Conservation (phyloP, 805 yeast species). For the Candida michaelii region DNA sequence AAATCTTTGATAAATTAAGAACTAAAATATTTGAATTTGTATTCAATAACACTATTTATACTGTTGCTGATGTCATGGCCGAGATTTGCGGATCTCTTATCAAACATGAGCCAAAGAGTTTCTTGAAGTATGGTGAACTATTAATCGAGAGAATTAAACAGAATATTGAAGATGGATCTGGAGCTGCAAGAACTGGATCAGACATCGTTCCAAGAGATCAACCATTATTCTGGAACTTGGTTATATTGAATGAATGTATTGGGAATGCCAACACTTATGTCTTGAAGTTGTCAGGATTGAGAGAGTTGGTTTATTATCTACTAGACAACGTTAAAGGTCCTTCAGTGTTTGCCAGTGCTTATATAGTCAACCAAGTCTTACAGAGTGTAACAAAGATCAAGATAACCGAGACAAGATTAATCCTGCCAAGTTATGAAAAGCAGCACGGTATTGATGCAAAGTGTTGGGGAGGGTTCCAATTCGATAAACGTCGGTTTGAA, state of each 20-base stretch:
- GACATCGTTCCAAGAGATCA: conserved; percentile 79
- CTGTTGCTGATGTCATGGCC: conserved; percentile 66
- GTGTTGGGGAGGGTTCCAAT: conserved; percentile 78
- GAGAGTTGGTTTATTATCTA: conserved; percentile 44
- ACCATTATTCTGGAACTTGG: conserved; percentile 66
- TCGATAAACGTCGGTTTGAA: conserved; percentile 50
- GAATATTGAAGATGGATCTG: conserved; percentile 79
- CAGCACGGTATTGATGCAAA: conserved; percentile 43
- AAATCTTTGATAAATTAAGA: conserved; percentile 47
- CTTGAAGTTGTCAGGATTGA: conserved; percentile 45
- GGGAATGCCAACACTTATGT: conserved; percentile 63
- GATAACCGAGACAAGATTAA: conserved; percentile 53
- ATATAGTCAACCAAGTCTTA: conserved; percentile 65
- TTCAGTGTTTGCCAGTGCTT: conserved; percentile 57
- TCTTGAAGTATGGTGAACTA: conserved; percentile 43
- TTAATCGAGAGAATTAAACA: conserved; percentile 54
- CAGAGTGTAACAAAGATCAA: conserved; percentile 63
- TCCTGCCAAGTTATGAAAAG: conserved; percentile 44
- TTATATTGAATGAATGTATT: conserved; percentile 66
- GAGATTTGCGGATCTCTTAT: conserved; percentile 72
- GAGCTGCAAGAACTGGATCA: conserved; percentile 61
- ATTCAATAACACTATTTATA: conserved; percentile 54
- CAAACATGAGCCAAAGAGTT: conserved; percentile 55
- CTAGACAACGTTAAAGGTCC: conserved; percentile 61
- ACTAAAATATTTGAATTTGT: conserved; percentile 56